These are phyloP conservation scores for Kwoniella newhampshirensis DNA, from an alignment of 768 basidiomycete species.

Conservation along the genomic window DNA sequence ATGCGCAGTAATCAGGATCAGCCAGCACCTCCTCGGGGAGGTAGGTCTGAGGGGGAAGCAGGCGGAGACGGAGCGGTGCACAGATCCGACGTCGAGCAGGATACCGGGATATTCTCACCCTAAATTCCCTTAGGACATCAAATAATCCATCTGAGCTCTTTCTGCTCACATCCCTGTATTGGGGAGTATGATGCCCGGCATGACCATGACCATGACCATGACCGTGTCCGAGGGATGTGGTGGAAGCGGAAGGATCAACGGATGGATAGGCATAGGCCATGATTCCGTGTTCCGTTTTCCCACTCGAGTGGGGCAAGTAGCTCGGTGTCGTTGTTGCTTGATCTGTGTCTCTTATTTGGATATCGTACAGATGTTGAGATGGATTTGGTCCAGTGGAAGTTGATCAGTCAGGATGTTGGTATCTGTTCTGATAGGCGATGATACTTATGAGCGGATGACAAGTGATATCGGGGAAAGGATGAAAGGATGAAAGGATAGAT, in stretches of 20 bases:
- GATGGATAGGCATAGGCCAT: constrained; percentile 48
- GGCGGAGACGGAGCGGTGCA: background rate
- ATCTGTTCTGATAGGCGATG: no score
- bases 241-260: constrained; percentile 7
- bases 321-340: no score
- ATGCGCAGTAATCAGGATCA: background rate
- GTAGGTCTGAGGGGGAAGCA: background rate
- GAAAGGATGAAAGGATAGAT: background rate
- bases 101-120: constrained; percentile 30
- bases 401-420: no score
- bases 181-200: constrained; percentile 3
- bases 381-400: no score
- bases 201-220: background rate
- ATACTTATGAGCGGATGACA: no score
- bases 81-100: no score
- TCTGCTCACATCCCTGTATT: constrained; percentile 13
- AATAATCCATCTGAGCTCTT: constrained; percentile 30
- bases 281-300: background rate
- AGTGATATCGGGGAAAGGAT: background rate
- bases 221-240: constrained; percentile 8
- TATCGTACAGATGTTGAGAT: no score
- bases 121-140: constrained; percentile 43
- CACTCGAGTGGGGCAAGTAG: background rate
- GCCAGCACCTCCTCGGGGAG: background rate
- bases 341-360: no score